phyloP scores from a whole-genome alignment of 192 early-diverging fungal genomes.

The Rhizophagus clarus region DNA sequence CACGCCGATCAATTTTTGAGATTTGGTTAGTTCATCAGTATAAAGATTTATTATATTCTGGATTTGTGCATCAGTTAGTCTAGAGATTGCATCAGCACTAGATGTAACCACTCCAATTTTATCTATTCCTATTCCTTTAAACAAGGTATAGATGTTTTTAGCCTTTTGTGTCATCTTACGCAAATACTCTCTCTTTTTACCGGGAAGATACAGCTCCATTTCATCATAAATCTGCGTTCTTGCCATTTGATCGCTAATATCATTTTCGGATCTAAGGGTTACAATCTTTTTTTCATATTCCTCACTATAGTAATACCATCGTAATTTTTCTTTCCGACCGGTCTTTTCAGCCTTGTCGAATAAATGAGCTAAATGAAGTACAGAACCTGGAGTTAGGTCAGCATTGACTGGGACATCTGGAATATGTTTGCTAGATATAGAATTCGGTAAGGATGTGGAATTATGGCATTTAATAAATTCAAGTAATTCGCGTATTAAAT shows the following conservation, averaged over 20 bases:
- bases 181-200: slow-evolving; percentile 23
- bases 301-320: slow-evolving; percentile 19
- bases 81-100: slow-evolving; percentile 22
- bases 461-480: slow-evolving; percentile 1
- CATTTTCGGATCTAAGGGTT: background rate
- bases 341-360: slow-evolving; percentile 20
- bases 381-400: slow-evolving; percentile 17
- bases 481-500: slow-evolving; percentile 18
- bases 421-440: slow-evolving; percentile 16
- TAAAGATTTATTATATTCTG: slow-evolving; percentile 7
- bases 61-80: background rate
- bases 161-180: slow-evolving; percentile 15
- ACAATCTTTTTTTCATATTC: slow-evolving; percentile 12
- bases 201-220: slow-evolving; percentile 5
- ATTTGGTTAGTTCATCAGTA: too few species aligned
- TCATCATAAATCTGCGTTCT: slow-evolving; percentile 17
- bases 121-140: slow-evolving; percentile 21
- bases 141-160: slow-evolving; percentile 15
- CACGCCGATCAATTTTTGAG: slow-evolving; percentile 3
- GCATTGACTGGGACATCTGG: background rate
- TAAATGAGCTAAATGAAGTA: slow-evolving; percentile 2
- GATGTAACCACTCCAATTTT: slow-evolving; percentile 10
- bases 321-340: slow-evolving; percentile 14
- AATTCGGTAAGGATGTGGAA: background rate
- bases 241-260: slow-evolving; percentile 23